Evolutionary conservation across 768 basidiomycete species (phyloP).

Genomic region (Gloeostereum incarnatum): DNA sequence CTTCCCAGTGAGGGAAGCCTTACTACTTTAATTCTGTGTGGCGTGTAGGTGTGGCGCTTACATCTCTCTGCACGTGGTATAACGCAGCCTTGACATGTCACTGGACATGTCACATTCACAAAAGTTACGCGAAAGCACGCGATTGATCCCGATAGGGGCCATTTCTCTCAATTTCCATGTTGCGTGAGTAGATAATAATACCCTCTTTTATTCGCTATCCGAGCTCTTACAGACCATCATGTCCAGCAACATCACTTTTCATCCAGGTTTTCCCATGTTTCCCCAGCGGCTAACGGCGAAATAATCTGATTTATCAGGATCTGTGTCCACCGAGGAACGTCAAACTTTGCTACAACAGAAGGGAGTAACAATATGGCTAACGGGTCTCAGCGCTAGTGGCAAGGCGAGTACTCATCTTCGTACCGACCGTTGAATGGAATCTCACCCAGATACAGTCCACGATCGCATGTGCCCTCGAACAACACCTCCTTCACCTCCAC

Average conservation of each 20-base stretch:
- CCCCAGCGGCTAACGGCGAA: not conserved
- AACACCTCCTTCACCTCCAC: conserved; percentile 80
- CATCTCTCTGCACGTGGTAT: too few species aligned
- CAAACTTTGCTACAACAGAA: conserved; percentile 59
- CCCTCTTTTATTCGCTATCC: too few species aligned
- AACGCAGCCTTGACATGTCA: too few species aligned
- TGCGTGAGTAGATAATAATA: too few species aligned
- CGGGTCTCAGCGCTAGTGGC: conserved; percentile 90
- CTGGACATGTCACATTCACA: too few species aligned
- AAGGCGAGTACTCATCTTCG: conserved; percentile 45
- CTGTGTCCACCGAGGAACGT: conserved; percentile 64
- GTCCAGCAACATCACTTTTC: conserved; percentile 61
- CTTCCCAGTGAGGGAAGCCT: too few species aligned
- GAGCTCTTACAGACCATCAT: too few species aligned
- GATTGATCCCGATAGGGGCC: too few species aligned
- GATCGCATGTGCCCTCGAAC: conserved; percentile 94
- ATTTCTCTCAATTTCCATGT: too few species aligned
- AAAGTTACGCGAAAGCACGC: too few species aligned
- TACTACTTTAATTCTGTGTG: too few species aligned
- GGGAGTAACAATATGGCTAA: conserved; percentile 93
- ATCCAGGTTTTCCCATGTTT: conserved; percentile 38
- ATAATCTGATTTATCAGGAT: conserved; percentile 36
- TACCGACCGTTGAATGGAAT: conserved; percentile 1
- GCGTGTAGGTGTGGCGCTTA: too few species aligned
- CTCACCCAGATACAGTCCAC: conserved; percentile 62